Evolutionary conservation across 2,329 filamentous ascomycete genomes (phyloP).

Genomic region (Onygenales sp.): DNA sequence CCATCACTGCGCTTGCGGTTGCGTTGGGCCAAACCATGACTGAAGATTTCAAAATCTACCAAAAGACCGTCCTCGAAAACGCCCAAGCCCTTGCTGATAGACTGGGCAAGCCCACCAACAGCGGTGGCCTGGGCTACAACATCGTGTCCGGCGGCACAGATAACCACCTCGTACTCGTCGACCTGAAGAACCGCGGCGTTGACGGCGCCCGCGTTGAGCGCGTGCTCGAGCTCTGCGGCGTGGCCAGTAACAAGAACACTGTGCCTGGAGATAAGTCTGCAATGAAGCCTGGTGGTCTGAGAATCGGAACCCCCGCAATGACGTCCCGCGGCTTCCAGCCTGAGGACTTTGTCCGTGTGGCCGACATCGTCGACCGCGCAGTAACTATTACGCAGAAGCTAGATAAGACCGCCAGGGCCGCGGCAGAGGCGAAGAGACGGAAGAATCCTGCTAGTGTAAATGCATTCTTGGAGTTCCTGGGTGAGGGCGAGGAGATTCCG

Average conservation of each 20-base stretch:
- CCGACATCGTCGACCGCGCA: constrained; percentile 74
- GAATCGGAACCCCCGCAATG: constrained; percentile 96
- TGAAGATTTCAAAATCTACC: constrained; percentile 88
- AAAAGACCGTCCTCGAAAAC: constrained; percentile 84
- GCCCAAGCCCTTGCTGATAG: constrained; percentile 77
- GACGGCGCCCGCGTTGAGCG: constrained; percentile 91
- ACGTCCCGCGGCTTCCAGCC: constrained; percentile 88
- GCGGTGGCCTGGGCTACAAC: constrained; percentile 71
- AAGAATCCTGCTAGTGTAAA: constrained; percentile 98
- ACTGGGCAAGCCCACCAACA: constrained; percentile 60
- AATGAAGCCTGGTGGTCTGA: constrained; percentile 81
- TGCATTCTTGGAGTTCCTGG: constrained; percentile 90
- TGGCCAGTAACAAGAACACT: constrained; percentile 99
- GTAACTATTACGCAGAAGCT: constrained; percentile 70
- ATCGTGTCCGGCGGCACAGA: constrained; percentile 93
- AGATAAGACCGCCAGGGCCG: constrained; percentile 58
- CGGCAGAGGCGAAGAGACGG: constrained; percentile 70
- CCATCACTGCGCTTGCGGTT: constrained; percentile 91
- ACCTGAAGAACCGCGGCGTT: constrained; percentile 76
- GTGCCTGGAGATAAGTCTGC: constrained; percentile 92
- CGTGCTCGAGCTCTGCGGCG: constrained; percentile 81
- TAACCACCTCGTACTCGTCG: constrained; percentile 93
- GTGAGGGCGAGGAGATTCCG: constrained; percentile 64
- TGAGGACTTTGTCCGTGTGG: constrained; percentile 78
- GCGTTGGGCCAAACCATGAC: constrained; percentile 88